Conservation (phyloP, 2,329 filamentous ascomycete species). For the Fusarium oligoseptatum region DNA sequence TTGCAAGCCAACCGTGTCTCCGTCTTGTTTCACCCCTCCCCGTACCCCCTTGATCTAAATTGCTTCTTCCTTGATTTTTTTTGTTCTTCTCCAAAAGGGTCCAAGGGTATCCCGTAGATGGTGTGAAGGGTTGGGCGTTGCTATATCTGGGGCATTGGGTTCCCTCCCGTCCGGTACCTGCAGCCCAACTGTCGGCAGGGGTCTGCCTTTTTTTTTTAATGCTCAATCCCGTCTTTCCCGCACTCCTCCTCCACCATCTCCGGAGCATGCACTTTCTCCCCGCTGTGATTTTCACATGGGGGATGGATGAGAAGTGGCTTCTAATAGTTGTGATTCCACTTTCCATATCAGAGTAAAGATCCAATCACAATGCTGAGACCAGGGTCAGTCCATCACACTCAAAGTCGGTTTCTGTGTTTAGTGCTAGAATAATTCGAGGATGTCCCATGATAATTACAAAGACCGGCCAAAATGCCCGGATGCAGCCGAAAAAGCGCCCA, state of each 20-base stretch:
- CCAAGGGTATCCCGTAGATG: constrained; percentile 17
- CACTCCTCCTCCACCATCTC: constrained; percentile 31
- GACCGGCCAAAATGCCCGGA: background rate
- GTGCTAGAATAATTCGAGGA: constrained; percentile 5
- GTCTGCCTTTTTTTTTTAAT: constrained; percentile 10
- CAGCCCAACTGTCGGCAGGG: constrained; percentile 41
- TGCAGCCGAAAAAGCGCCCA: constrained; percentile 9
- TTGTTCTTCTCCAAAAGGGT: constrained; percentile 16
- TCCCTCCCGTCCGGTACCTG: constrained; percentile 42
- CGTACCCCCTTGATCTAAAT: background rate
- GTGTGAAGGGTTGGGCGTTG: constrained; percentile 35
- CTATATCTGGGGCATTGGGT: constrained; percentile 34
- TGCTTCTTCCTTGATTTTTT: constrained; percentile 26
- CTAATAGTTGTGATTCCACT: constrained; percentile 22
- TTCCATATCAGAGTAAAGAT: constrained; percentile 11
- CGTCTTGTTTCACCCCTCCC: constrained; percentile 15
- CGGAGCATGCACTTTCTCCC: constrained; percentile 13
- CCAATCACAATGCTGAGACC: constrained; percentile 18
- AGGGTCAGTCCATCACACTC: constrained; percentile 22
- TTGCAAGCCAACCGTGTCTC: background rate
- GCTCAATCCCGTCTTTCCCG: constrained; percentile 12
- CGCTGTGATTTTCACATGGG: constrained; percentile 14
- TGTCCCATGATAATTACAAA: constrained; percentile 16
- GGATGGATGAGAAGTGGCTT: constrained; percentile 16
- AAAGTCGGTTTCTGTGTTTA: constrained; percentile 10